Conservation (phyloP, 768 basidiomycete genomes). For the Kwoniella europaea region DNA sequence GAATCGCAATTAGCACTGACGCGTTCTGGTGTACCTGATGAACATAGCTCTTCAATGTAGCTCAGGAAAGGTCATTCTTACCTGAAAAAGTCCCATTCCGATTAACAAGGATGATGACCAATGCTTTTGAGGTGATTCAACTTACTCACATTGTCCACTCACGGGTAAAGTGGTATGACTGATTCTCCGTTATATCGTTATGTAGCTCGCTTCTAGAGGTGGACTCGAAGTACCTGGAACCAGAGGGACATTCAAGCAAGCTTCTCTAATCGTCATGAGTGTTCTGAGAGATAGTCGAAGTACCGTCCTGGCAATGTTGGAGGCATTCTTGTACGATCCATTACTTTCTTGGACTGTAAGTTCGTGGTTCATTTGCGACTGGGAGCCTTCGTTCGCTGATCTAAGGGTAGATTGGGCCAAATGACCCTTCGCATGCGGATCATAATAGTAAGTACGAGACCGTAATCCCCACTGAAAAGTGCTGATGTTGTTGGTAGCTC, state of each 20-base stretch:
- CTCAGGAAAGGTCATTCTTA: constrained; percentile 54
- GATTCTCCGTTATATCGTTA: background rate
- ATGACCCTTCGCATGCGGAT: constrained; percentile 7
- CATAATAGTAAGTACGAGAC: background rate
- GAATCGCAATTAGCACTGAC: too few species aligned
- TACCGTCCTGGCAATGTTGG: constrained; percentile 58
- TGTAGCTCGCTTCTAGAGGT: constrained; percentile 41
- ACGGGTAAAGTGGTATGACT: too few species aligned
- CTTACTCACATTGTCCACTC: too few species aligned
- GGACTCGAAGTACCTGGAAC: constrained; percentile 47
- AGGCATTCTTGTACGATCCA: constrained; percentile 60
- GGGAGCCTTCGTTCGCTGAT: background rate
- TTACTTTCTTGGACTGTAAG: constrained; percentile 55
- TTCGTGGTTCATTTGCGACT: background rate
- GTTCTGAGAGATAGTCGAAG: constrained; percentile 57
- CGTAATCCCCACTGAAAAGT: background rate
- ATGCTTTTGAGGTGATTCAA: constrained; percentile 54
- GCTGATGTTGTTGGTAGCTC: background rate
- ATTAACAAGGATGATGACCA: constrained; percentile 59
- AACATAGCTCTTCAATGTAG: constrained; percentile 55
- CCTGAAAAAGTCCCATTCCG: constrained; percentile 61
- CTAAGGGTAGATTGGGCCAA: constrained; percentile 1
- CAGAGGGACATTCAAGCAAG: constrained; percentile 57
- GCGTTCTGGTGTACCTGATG: too few species aligned
- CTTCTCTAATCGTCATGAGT: constrained; percentile 55